Evolutionary conservation across 495 filamentous ascomycete genomes (phyloP).

Genomic region (Penicillium odoratum): DNA sequence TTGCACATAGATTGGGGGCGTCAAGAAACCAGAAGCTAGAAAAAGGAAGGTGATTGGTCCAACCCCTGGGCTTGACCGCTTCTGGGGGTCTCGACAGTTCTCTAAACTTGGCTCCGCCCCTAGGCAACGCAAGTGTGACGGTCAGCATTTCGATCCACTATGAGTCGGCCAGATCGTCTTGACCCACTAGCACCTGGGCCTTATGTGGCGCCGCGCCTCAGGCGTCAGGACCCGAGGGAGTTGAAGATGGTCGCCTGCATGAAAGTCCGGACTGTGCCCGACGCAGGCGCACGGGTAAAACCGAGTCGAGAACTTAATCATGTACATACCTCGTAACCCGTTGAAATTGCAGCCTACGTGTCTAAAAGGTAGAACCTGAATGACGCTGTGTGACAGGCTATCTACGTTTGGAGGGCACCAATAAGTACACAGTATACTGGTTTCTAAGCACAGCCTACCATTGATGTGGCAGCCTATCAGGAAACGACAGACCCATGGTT

Average conservation of each 20-base stretch:
- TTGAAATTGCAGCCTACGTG: constrained; percentile 17
- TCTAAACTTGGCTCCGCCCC: constrained; percentile 13
- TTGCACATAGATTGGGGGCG: constrained; percentile 8
- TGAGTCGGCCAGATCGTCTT: constrained; percentile 14
- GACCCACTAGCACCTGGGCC: constrained; percentile 26
- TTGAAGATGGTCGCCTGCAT: constrained; percentile 14
- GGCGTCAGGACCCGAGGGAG: constrained; percentile 18
- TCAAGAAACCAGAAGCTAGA: not conserved
- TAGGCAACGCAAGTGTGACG: constrained; percentile 19
- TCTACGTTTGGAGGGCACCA: not conserved
- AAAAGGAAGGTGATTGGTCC: constrained; percentile 3
- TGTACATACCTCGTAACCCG: constrained; percentile 3
- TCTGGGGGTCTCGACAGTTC: not conserved
- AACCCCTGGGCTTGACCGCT: constrained; percentile 14
- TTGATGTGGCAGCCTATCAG: constrained; percentile 22
- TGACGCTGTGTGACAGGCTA: constrained; percentile 19
- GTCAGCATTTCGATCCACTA: constrained; percentile 4
- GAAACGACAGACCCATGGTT: constrained; percentile 19
- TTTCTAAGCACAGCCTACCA: constrained; percentile 17
- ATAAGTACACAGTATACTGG: constrained; percentile 1
- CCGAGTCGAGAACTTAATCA: constrained; percentile 16
- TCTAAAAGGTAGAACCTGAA: constrained; percentile 4
- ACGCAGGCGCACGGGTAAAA: constrained; percentile 20
- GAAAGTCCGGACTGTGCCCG: constrained; percentile 16
- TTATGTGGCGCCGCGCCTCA: constrained; percentile 29